These are phyloP conservation scores for Colletotrichum trifolii DNA, from an alignment of 2,329 filamentous ascomycete species.

Conservation along the genomic window DNA sequence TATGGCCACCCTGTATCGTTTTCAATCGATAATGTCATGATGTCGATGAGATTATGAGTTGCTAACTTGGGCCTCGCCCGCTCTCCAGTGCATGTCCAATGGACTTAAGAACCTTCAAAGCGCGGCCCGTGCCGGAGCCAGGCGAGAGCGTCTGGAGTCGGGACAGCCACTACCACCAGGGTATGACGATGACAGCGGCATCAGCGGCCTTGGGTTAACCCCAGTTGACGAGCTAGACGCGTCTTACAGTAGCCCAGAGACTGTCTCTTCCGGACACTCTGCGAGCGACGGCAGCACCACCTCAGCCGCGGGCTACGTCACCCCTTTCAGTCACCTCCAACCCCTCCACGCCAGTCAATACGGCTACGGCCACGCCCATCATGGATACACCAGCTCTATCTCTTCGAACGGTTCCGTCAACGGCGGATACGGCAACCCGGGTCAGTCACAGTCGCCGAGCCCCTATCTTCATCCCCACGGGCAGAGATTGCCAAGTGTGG, in stretches of 20 bases:
- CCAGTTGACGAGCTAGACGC: conserved; percentile 69
- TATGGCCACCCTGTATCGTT: conserved; percentile 45
- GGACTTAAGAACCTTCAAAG: conserved; percentile 84
- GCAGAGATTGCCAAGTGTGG: conserved; percentile 64
- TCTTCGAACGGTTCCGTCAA: conserved; percentile 55
- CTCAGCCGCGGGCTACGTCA: conserved; percentile 43
- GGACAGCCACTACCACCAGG: conserved; percentile 53
- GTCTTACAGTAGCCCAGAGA: conserved; percentile 67
- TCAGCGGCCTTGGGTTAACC: conserved; percentile 70
- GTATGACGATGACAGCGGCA: conserved; percentile 78
- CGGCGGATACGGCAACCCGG: conserved; percentile 44
- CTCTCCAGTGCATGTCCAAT: conserved; percentile 79
- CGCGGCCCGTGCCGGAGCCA: conserved; percentile 72
- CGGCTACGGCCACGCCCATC: conserved; percentile 43
- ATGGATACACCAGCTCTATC: conserved; percentile 66
- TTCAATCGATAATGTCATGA: background rate
- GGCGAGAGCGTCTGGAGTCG: conserved; percentile 70
- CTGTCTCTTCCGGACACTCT: conserved; percentile 56
- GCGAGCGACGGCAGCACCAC: conserved; percentile 50
- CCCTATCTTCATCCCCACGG: conserved; percentile 45
- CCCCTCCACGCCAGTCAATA: conserved; percentile 38
- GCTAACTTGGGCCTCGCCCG: conserved; percentile 29
- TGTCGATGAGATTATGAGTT: conserved; percentile 5
- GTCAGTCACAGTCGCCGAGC: conserved; percentile 41
- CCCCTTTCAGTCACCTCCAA: conserved; percentile 44